Conservation (phyloP, 352 stramenopile genomes). For the Phytophthora europaea region DNA sequence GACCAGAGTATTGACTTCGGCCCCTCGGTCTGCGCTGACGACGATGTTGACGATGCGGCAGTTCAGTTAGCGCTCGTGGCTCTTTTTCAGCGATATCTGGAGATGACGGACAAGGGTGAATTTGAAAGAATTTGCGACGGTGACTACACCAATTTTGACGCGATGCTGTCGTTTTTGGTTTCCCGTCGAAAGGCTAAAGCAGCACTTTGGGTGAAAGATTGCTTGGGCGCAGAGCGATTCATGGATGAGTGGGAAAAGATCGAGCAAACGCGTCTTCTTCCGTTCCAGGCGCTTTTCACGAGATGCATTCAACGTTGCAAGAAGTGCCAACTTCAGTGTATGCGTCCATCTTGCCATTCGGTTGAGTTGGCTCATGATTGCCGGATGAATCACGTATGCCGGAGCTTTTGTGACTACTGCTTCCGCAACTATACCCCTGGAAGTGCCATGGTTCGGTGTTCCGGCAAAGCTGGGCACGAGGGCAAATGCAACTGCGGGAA, state of each 20-base stretch:
- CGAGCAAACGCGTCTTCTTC: not conserved
- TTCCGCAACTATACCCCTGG: not conserved
- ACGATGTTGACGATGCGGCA: not conserved
- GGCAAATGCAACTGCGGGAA: conserved; percentile 4
- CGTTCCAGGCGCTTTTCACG: not conserved
- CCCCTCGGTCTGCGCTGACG: not conserved
- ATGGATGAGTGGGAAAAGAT: not conserved
- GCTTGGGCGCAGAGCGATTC: not conserved
- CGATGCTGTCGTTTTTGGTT: not conserved
- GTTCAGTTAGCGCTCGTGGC: not conserved
- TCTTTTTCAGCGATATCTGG: not conserved
- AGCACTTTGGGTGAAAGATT: not conserved
- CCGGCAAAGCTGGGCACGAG: not conserved
- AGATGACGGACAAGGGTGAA: not conserved
- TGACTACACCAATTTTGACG: not conserved
- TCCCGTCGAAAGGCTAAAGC: not conserved
- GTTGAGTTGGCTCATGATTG: not conserved
- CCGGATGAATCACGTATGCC: not conserved
- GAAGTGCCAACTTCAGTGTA: not conserved
- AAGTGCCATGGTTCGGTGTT: not conserved
- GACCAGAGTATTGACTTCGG: conserved; percentile 1
- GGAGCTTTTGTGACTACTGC: conserved; percentile 1
- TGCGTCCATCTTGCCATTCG: not conserved
- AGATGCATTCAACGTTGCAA: not conserved
- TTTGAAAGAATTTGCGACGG: not conserved